Percentiles rank a stretch among this genome's conserved stretches.
These are phyloP conservation scores for Zhuliangozyma blackwelliae DNA, from an alignment of 1,139 yeast genomes.

Conservation along the genomic window DNA sequence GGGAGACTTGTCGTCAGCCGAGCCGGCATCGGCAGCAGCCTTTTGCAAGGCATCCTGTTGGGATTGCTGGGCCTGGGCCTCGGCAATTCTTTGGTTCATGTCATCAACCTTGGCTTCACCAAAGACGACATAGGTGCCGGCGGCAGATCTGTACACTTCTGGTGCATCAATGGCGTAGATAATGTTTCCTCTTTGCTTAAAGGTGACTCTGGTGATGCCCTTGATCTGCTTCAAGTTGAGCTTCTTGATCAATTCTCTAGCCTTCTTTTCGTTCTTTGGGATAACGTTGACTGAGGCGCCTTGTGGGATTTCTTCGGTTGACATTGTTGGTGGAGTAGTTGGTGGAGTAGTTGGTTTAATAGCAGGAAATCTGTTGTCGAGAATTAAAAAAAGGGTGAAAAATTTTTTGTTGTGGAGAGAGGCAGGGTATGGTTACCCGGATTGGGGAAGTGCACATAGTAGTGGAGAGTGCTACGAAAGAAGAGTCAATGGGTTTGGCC, in stretches of 20 bases:
- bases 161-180: constrained; percentile 91
- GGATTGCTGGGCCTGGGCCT: constrained; percentile 46
- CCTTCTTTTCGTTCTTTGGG: constrained; percentile 93
- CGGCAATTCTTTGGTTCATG: constrained; percentile 73
- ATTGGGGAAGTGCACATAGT: too few species aligned
- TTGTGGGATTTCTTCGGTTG: constrained; percentile 69
- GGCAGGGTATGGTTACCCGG: too few species aligned
- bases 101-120: constrained; percentile 98
- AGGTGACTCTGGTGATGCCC: constrained; percentile 93
- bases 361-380: too few species aligned
- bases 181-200: constrained; percentile 91
- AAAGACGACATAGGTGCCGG: constrained; percentile 93
- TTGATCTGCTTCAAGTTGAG: constrained; percentile 87
- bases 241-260: constrained; percentile 86
- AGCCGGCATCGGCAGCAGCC: constrained; percentile 36
- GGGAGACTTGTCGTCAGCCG: constrained; percentile 51
- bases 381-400: too few species aligned
- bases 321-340: constrained; percentile 23
- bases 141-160: constrained; percentile 90
- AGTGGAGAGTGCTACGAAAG: too few species aligned
- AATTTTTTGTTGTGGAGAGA: too few species aligned
- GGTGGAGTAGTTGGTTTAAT: too few species aligned
- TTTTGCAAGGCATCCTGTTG: constrained; percentile 65
- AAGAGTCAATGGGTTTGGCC: too few species aligned
- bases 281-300: constrained; percentile 84